These are phyloP conservation scores for Lentinula novae-zelandiae DNA, from an alignment of 1,284 basidiomycete genomes.

Conservation along the genomic window DNA sequence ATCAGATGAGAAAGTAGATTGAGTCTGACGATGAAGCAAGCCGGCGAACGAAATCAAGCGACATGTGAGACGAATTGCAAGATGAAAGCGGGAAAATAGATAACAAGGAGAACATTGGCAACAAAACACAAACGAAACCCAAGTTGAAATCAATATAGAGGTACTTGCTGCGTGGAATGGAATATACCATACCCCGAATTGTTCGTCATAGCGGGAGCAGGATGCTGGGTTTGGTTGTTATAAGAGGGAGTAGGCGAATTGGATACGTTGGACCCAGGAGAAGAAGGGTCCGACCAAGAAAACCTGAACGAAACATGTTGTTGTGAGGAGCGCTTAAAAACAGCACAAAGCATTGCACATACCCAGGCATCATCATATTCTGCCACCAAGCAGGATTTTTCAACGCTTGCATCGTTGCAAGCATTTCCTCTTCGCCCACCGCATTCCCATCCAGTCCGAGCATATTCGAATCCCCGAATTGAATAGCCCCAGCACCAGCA, in stretches of 20 bases:
- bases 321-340: neutral
- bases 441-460: slow-evolving; percentile 30
- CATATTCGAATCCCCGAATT: slow-evolving; percentile 30
- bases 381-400: slow-evolving; percentile 71
- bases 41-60: neutral
- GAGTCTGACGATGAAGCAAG: neutral
- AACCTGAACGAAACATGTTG: slow-evolving; percentile 15
- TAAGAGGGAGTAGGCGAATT: slow-evolving; percentile 9
- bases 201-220: neutral
- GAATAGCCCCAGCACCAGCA: slow-evolving; percentile 31
- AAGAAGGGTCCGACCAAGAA: slow-evolving; percentile 23
- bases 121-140: neutral
- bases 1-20: neutral
- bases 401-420: slow-evolving; percentile 69
- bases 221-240: neutral
- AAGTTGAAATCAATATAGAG: slow-evolving; percentile 1
- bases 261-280: slow-evolving; percentile 12
- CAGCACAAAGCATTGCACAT: slow-evolving; percentile 15
- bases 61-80: neutral
- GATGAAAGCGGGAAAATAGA: neutral
- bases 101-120: neutral
- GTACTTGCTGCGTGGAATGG: slow-evolving; percentile 11
- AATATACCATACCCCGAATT: slow-evolving; percentile 14
- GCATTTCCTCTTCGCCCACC: slow-evolving; percentile 51
- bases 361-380: slow-evolving; percentile 83